Percentiles rank a stretch among this genome's conserved stretches.
These are phyloP conservation scores for Kwoniella mangroviensis DNA, from an alignment of 768 basidiomycete genomes.

Conservation along the genomic window DNA sequence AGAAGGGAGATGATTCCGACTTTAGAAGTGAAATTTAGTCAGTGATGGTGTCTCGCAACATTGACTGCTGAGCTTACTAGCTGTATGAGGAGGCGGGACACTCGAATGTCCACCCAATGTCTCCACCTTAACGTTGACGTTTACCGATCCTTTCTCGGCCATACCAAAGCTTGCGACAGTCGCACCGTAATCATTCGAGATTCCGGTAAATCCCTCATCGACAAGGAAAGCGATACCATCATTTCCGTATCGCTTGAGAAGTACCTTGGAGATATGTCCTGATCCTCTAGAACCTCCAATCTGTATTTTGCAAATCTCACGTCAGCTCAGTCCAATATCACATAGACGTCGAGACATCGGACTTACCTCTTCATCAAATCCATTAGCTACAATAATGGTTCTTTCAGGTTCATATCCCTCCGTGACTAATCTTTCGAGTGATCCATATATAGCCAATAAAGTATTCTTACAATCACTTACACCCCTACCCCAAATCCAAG, in stretches of 20 bases:
- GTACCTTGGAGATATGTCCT: slow-evolving; percentile 56
- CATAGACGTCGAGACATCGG: background rate
- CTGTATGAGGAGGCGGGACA: slow-evolving; percentile 78
- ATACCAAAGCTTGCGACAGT: slow-evolving; percentile 55
- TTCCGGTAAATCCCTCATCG: slow-evolving; percentile 78
- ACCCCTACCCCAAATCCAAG: slow-evolving; percentile 77
- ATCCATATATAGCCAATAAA: slow-evolving; percentile 59
- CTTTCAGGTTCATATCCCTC: slow-evolving; percentile 63
- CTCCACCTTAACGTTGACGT: slow-evolving; percentile 51
- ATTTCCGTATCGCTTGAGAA: slow-evolving; percentile 70
- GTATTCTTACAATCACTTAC: slow-evolving; percentile 74
- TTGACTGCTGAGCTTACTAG: slow-evolving; percentile 57
- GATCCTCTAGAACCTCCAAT: slow-evolving; percentile 56
- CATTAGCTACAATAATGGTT: slow-evolving; percentile 53
- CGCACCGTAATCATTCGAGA: slow-evolving; percentile 51
- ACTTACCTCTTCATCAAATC: slow-evolving; percentile 54
- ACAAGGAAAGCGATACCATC: slow-evolving; percentile 76
- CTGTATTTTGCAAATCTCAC: slow-evolving; percentile 47
- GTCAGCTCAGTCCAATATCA: background rate
- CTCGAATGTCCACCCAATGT: slow-evolving; percentile 81
- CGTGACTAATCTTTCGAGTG: slow-evolving; percentile 70
- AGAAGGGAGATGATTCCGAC: slow-evolving; percentile 73
- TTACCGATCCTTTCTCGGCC: slow-evolving; percentile 58
- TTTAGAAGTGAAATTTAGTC: too few relatives aligned
- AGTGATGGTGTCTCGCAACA: too few relatives aligned